Base-by-base conservation (phyloP, 1,139 yeast genomes). In the Trichomonascaceae sp. region DNA sequence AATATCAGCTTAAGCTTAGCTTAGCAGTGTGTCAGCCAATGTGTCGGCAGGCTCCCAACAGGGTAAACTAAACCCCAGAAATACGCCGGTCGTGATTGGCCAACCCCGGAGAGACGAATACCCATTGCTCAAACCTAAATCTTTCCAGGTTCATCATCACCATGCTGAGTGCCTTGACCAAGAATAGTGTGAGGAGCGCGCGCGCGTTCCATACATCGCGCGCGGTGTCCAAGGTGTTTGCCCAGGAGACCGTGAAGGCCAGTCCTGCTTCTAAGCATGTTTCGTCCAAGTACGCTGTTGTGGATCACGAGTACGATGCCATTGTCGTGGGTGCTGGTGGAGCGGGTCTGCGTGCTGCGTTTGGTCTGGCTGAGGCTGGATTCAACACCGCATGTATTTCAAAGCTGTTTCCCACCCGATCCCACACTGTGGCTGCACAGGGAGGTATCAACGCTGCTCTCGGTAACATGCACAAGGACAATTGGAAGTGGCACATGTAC, bases 401-500 rank as follows among this genome's bases (percentile, higher is more conserved):
- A 48, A 89, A 89, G 65, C 74, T 89, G 51, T 89, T 89, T 71
- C 98, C 98, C 37, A 89, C 98, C 33, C 79, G 98, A 66, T 85
- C 96, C 20, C 98, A 89, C 61, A 89, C 98, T 20, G 98, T 89
- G 38, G 98, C 98, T 38, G 98, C 98, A 37, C 98, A 89, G 65
- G 98, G 98, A 64, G 98, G 98, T 66, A 89, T 89, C 64, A 89
- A 89, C 55, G 98, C 98, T 50, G 98, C 98, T 29, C 70, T 89
- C 31, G 69, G 93, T 47, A 89, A 89, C 69, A 87, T 89, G 95
- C 97, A 92, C 67, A 69, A 73, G 48, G 98, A 89, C 62, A 89
- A 87, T 67, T 89, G 98, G 98, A 92, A 82, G 61, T 89, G 98
- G 97, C 98, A 89, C 64, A 87, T 89, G 95, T 87, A 87, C 64